Conservation (phyloP, 306 rosid species). For the Prinsepia uniflora region DNA sequence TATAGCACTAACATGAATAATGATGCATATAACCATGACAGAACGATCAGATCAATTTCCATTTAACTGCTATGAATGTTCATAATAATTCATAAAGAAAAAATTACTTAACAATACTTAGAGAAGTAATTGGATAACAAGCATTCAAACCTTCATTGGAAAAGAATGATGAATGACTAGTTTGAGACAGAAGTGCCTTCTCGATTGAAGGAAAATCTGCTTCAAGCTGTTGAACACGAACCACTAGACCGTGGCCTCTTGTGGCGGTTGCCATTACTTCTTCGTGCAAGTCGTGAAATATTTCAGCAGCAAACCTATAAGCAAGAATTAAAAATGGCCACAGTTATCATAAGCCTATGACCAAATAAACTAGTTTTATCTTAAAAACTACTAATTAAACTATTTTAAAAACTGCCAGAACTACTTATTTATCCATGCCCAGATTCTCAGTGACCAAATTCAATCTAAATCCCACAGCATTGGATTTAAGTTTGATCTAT, state of each 20-base stretch:
- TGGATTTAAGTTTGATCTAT: neutral
- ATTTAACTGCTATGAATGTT: neutral
- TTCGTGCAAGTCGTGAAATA: conserved; percentile 92
- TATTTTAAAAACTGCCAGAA: neutral
- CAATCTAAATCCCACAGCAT: neutral
- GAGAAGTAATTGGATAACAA: neutral
- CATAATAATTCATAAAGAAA: conserved; percentile 16
- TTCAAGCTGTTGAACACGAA: conserved; percentile 94
- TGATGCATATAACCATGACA: neutral
- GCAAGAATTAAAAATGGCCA: conserved; percentile 5
- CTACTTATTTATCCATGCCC: neutral
- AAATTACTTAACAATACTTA: neutral
- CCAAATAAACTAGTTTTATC: neutral
- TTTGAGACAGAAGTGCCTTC: conserved; percentile 64
- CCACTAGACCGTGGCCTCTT: conserved; percentile 76
- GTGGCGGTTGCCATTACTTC: conserved; percentile 86
- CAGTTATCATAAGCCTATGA: neutral
- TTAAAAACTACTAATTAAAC: neutral
- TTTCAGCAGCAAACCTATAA: conserved; percentile 87
- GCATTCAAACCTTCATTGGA: conserved; percentile 62
- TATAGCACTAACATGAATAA: neutral
- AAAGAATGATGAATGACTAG: conserved; percentile 58
- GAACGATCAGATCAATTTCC: neutral
- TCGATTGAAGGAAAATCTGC: conserved; percentile 89
- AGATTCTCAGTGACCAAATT: neutral